Evolutionary conservation across 306 rosid species (phyloP).

Genomic region (Sindora glabra): DNA sequence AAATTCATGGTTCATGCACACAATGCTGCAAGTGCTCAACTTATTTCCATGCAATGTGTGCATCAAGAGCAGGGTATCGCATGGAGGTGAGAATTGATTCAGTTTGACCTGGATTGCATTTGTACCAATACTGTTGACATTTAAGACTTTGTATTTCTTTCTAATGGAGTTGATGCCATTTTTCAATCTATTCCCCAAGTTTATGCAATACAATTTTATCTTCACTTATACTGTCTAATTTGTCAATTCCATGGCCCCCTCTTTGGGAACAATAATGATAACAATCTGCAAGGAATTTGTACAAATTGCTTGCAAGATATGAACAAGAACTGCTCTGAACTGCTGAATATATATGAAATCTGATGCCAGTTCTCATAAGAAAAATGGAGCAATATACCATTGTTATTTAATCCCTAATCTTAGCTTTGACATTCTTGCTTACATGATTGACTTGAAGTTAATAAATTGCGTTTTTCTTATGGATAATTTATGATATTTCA

Average conservation of each 20-base stretch:
- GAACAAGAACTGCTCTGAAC: not conserved
- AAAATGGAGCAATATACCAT: too few relatives aligned
- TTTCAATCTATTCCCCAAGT: slow-evolving; percentile 11
- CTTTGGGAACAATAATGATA: not conserved
- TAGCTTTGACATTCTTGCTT: not conserved
- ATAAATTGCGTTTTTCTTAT: not conserved
- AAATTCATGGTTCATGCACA: slow-evolving; percentile 96
- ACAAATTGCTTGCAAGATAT: not conserved
- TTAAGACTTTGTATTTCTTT: not conserved
- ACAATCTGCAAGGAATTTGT: not conserved
- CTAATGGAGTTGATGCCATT: not conserved
- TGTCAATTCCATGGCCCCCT: not conserved
- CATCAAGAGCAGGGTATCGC: slow-evolving; percentile 97
- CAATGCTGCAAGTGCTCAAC: slow-evolving; percentile 99
- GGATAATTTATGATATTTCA: slow-evolving; percentile 8
- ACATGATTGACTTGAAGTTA: slow-evolving; percentile 1
- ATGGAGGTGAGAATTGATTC: slow-evolving; percentile 75
- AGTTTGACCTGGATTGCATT: not conserved
- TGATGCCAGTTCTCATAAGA: not conserved
- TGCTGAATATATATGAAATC: not conserved
- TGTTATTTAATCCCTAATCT: too few relatives aligned
- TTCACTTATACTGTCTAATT: not conserved
- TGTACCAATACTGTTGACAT: not conserved
- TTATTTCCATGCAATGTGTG: slow-evolving; percentile 99
- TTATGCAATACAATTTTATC: not conserved